These are phyloP conservation scores for Jackrogersella minutella DNA, from an alignment of 495 filamentous ascomycete genomes.

Conservation along the genomic window DNA sequence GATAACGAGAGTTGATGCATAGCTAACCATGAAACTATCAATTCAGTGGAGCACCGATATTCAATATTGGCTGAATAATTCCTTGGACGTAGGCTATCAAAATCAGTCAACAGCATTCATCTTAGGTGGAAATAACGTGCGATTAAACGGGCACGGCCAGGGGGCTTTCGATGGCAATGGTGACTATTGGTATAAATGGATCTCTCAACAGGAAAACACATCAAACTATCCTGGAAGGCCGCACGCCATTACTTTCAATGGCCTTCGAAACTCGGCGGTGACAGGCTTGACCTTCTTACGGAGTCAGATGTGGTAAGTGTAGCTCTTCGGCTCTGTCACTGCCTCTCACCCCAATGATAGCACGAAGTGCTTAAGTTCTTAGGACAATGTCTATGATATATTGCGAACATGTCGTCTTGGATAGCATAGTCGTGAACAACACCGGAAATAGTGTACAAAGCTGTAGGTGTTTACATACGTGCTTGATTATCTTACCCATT, in stretches of 20 bases:
- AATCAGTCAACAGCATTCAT: conserved; percentile 1
- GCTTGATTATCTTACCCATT: background rate
- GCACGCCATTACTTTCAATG: conserved; percentile 4
- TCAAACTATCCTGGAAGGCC: conserved; percentile 2
- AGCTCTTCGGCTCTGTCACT: background rate
- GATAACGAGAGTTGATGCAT: background rate
- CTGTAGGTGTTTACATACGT: background rate
- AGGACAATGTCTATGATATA: conserved; percentile 6
- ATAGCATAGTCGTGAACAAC: conserved; percentile 1
- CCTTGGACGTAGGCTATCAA: conserved; percentile 2
- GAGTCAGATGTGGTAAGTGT: conserved; percentile 8
- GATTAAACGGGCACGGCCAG: background rate
- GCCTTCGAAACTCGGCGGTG: background rate
- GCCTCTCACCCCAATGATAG: background rate
- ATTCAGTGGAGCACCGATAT: conserved; percentile 1
- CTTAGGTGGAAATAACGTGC: background rate
- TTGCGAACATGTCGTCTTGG: background rate
- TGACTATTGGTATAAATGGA: conserved; percentile 7
- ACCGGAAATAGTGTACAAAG: background rate
- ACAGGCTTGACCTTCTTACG: background rate
- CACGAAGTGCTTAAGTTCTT: background rate
- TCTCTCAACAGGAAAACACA: background rate
- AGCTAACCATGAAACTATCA: background rate
- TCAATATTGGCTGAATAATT: conserved; percentile 1
- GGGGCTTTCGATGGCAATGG: background rate